phyloP scores from a whole-genome alignment of 257 asterid genomes.

The Capsicum baccatum region DNA sequence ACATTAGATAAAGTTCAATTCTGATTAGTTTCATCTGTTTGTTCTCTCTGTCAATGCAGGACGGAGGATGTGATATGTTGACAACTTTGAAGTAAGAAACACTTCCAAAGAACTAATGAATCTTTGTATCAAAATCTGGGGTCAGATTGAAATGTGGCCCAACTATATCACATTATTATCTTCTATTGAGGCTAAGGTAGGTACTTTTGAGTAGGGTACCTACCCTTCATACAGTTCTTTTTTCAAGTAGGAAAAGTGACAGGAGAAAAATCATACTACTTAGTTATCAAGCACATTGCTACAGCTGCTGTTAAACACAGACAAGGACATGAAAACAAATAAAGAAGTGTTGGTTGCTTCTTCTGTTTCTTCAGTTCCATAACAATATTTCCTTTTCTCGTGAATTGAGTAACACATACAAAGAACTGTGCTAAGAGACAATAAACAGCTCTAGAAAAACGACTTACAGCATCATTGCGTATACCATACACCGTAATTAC shows the following conservation, averaged over 20 bases:
- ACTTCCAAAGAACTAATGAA: slow-evolving; percentile 13
- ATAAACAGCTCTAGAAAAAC: slow-evolving; percentile 5
- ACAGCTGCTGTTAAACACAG: slow-evolving; percentile 16
- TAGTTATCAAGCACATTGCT: neutral
- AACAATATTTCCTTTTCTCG: neutral
- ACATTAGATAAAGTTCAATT: neutral
- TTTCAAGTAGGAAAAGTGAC: neutral
- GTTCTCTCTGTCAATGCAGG: neutral
- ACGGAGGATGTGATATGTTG: neutral
- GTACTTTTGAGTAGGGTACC: neutral
- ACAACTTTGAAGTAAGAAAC: slow-evolving; percentile 22
- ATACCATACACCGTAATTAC: slow-evolving; percentile 76
- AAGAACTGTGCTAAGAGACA: neutral
- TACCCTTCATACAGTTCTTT: neutral
- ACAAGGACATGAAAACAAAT: neutral
- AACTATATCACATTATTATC: neutral
- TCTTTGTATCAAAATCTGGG: neutral
- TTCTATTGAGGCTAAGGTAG: neutral
- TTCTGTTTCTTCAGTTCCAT: neutral
- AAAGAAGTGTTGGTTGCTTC: slow-evolving; percentile 10
- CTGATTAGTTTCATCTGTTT: slow-evolving; percentile 7
- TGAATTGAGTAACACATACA: neutral
- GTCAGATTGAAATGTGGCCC: slow-evolving; percentile 18
- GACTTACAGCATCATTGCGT: slow-evolving; percentile 70
- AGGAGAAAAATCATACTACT: neutral